These are phyloP conservation scores for Poa pratensis DNA, from an alignment of 176 grass and related monocot species.

Conservation along the genomic window DNA sequence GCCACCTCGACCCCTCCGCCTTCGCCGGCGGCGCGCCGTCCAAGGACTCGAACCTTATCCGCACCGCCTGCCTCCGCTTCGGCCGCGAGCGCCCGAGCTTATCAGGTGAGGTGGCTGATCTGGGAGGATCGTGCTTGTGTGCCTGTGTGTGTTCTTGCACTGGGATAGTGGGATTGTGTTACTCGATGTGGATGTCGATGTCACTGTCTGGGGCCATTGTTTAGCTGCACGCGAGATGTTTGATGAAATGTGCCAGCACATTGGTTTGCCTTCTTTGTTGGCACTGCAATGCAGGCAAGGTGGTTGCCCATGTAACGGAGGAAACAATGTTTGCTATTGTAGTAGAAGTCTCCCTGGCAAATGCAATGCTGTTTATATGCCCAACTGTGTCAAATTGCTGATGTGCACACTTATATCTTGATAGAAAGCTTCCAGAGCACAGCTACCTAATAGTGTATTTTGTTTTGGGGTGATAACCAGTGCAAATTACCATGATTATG, in stretches of 20 bases:
- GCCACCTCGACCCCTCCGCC: constrained; percentile 51
- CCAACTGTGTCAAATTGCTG: background rate
- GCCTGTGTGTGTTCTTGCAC: background rate
- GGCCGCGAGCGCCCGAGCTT: constrained; percentile 59
- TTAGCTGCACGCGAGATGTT: constrained; percentile 49
- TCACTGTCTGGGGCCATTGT: background rate
- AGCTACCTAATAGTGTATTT: background rate
- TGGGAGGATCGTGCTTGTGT: background rate
- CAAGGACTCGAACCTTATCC: constrained; percentile 68
- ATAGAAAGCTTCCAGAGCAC: background rate
- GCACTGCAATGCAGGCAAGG: background rate
- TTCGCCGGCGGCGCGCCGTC: constrained; percentile 39
- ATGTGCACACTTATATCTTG: background rate
- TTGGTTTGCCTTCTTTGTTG: background rate
- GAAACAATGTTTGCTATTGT: background rate
- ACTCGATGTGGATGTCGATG: no score
- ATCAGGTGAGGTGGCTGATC: constrained; percentile 56
- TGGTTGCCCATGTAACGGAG: background rate
- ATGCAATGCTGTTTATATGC: background rate
- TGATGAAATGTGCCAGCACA: constrained; percentile 47
- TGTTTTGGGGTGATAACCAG: background rate
- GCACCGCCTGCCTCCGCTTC: constrained; percentile 76
- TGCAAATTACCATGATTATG: background rate
- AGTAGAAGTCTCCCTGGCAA: background rate
- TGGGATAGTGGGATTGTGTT: no score